Base-by-base conservation (phyloP, 1,139 yeast genomes). In the Wickerhamomyces sp. region DNA sequence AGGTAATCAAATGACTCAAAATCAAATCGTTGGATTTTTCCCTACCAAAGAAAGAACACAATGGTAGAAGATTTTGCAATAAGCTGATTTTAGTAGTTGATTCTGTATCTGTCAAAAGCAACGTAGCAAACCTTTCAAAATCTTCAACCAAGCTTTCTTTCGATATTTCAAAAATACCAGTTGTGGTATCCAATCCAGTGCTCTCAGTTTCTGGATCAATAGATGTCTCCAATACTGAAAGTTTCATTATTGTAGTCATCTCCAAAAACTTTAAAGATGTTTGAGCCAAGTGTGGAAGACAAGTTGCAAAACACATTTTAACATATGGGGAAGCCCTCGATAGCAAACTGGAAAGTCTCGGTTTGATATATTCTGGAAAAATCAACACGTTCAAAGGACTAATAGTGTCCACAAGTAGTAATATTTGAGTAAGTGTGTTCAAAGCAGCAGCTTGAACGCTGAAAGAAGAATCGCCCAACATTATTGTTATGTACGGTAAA, bases 11-110 rank as follows among this genome's bases (percentile, higher is more conserved):
- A 63, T 93, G 98, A 28, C 96, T 89, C 32, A 93, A 60, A 13
- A 93, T 78, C 28, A 89, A 68, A 57, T 93, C 97, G 53, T 85
- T 88, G 0, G 96, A 83, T 47, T 78, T 83, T 35, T 87, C 95
- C 33, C 81, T 77, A 0, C 96, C 96, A 55, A 93, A 81, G 44
- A 82, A 84, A 16, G 78, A 68, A 50, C 96, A 86, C 6, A 93
- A 59, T 0, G 91, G 86, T 11, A 82, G 63, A 16, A 89, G 79
- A 40, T 83, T 75, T 28, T 68, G 61, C 32, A 93, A 65, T 14
- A 91, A 58, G 0, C 94, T 72, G 24, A 85, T 71, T 42, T 84
- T 77, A 0, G 89, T 95, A 34, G 69, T 64, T 0, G 82, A 59
- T 38, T 72, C 76, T 6, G 68, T 58, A 50, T 88, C 96, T 0